Conservation (phyloP, 116 monocot genomes). For the Papilionanthe hybrid region DNA sequence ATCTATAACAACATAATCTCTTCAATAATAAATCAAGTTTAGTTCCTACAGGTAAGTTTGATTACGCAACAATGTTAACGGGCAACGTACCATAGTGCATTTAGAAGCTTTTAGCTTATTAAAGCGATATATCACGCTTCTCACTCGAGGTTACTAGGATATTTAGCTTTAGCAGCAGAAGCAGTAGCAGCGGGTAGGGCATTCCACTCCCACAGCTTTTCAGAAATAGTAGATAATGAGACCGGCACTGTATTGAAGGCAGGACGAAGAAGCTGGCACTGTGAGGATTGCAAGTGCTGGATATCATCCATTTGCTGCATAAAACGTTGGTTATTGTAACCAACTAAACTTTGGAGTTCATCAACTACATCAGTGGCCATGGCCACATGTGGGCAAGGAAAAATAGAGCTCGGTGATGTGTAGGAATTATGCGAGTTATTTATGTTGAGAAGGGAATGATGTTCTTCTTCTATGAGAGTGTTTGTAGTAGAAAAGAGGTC, state of each 20-base stretch:
- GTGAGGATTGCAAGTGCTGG: not conserved
- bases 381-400: not conserved
- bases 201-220: conserved; percentile 11
- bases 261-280: not conserved
- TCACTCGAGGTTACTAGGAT: not conserved
- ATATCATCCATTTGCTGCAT: not conserved
- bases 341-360: conserved; percentile 3
- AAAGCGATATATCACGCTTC: not conserved
- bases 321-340: conserved; percentile 1
- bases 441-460: not conserved
- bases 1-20: too few relatives aligned
- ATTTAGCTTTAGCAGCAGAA: not conserved
- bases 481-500: not conserved
- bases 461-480: not conserved
- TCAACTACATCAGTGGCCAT: not conserved
- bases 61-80: not conserved
- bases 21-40: too few relatives aligned
- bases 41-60: too few relatives aligned
- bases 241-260: not conserved
- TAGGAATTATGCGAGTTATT: not conserved
- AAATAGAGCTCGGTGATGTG: not conserved
- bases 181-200: not conserved
- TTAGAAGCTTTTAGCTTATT: too few relatives aligned
- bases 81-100: too few relatives aligned
- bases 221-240: not conserved